Evolutionary conservation across 345 rosid species (phyloP).

Genomic region (Alliaria petiolata): DNA sequence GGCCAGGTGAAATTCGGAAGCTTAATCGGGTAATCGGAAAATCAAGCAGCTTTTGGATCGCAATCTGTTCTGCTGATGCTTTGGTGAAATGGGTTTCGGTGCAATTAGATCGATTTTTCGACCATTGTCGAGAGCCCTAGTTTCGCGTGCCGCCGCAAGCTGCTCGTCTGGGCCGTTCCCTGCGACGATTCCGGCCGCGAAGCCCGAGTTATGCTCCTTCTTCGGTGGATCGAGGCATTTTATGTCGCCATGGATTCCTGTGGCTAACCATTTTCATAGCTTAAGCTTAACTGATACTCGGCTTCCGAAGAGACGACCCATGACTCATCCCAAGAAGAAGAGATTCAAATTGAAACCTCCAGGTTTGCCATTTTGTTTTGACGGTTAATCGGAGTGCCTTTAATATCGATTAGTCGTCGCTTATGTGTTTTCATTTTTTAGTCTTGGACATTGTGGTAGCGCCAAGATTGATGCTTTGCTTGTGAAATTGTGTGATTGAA

Average conservation of each 20-base stretch:
- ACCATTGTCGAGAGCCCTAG: constrained; percentile 47
- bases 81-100: constrained; percentile 52
- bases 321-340: constrained; percentile 67
- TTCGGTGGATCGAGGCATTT: constrained; percentile 16
- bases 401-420: background rate
- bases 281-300: constrained; percentile 66
- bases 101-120: constrained; percentile 42
- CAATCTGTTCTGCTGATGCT: constrained; percentile 23
- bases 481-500: background rate
- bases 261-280: constrained; percentile 39
- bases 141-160: constrained; percentile 29
- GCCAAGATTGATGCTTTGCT: constrained; percentile 5
- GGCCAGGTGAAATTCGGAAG: background rate
- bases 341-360: constrained; percentile 69
- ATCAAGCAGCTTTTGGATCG: background rate
- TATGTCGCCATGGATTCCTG: constrained; percentile 42
- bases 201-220: constrained; percentile 21
- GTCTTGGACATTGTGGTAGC: background rate
- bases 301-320: constrained; percentile 76
- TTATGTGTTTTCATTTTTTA: background rate
- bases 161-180: constrained; percentile 25
- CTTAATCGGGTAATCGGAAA: constrained; percentile 18
- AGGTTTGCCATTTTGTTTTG: constrained; percentile 40
- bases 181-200: constrained; percentile 16
- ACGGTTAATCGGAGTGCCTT: no score